Conservation (phyloP, 2,329 filamentous ascomycete genomes). For the Elsinoe fawcettii region DNA sequence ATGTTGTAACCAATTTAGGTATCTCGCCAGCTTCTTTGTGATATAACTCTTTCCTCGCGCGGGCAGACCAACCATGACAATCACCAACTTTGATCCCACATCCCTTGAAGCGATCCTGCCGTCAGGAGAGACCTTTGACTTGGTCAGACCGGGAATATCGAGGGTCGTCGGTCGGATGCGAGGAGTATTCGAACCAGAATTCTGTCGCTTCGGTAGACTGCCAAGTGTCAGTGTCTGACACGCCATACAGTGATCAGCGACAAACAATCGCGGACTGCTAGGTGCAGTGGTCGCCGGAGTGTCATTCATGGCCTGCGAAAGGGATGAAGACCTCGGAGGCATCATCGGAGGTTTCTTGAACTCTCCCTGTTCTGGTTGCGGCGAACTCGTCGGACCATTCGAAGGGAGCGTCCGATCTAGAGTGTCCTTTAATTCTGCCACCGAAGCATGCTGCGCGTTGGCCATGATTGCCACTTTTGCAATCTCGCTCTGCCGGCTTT, state of each 20-base stretch:
- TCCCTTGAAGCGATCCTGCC: slow-evolving; percentile 89
- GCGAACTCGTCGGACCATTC: slow-evolving; percentile 1
- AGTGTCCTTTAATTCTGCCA: slow-evolving; percentile 16
- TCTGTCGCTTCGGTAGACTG: slow-evolving; percentile 62
- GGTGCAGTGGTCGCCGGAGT: slow-evolving; percentile 57
- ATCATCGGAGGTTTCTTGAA: slow-evolving; percentile 11
- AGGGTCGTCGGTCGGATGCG: slow-evolving; percentile 85
- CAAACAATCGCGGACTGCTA: slow-evolving; percentile 55
- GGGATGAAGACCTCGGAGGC: slow-evolving; percentile 1
- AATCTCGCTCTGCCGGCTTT: slow-evolving; percentile 27
- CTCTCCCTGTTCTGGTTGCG: background rate
- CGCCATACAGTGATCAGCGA: slow-evolving; percentile 21
- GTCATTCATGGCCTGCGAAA: slow-evolving; percentile 47
- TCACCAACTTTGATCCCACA: slow-evolving; percentile 91
- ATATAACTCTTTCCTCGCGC: slow-evolving; percentile 97
- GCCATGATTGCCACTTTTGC: slow-evolving; percentile 26
- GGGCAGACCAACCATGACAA: slow-evolving; percentile 95
- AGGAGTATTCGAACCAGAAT: slow-evolving; percentile 70
- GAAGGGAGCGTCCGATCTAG: slow-evolving; percentile 15
- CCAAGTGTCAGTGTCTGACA: slow-evolving; percentile 19
- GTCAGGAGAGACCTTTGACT: slow-evolving; percentile 90
- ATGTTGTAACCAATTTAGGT: slow-evolving; percentile 95
- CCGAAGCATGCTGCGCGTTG: slow-evolving; percentile 19
- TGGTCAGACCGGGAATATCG: slow-evolving; percentile 92
- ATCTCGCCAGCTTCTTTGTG: slow-evolving; percentile 93